Conservation (phyloP, 352 stramenopile genomes). For the Phytophthora pini region DNA sequence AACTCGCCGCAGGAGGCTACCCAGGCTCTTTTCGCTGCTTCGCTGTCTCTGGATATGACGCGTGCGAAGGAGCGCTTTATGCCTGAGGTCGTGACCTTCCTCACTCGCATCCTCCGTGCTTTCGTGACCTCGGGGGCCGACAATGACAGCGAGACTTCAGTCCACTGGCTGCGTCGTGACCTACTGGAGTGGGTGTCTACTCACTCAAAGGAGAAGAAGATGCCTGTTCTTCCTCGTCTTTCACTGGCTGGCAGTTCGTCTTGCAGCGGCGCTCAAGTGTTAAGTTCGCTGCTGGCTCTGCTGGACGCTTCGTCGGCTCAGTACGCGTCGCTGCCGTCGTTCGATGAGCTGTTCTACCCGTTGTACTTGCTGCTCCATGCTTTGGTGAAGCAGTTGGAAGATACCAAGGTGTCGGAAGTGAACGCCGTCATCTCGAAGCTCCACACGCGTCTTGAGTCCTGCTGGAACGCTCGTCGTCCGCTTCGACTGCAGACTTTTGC, state of each 20-base stretch:
- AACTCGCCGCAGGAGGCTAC: slow-evolving; percentile 77
- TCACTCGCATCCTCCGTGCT: slow-evolving; percentile 59
- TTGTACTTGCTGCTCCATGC: slow-evolving; percentile 74
- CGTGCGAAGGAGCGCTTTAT: slow-evolving; percentile 91
- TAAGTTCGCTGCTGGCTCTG: slow-evolving; percentile 55
- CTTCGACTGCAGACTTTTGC: slow-evolving; percentile 83
- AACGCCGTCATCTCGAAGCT: slow-evolving; percentile 58
- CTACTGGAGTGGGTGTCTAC: slow-evolving; percentile 50
- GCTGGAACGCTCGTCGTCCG: slow-evolving; percentile 58
- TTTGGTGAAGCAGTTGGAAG: slow-evolving; percentile 51
- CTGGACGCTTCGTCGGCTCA: slow-evolving; percentile 52
- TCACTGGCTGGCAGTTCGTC: slow-evolving; percentile 49
- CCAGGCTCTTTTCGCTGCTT: slow-evolving; percentile 81
- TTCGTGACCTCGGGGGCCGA: slow-evolving; percentile 42
- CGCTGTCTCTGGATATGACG: slow-evolving; percentile 73
- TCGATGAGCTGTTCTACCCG: slow-evolving; percentile 81
- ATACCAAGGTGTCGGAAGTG: slow-evolving; percentile 22
- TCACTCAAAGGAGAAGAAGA: slow-evolving; percentile 22
- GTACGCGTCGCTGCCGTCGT: slow-evolving; percentile 72
- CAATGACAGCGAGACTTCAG: slow-evolving; percentile 26
- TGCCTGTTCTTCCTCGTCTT: slow-evolving; percentile 45
- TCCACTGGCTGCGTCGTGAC: slow-evolving; percentile 59
- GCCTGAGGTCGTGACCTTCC: slow-evolving; percentile 80
- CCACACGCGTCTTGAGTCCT: slow-evolving; percentile 49
- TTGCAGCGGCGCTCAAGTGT: slow-evolving; percentile 49